Evolutionary conservation across 768 basidiomycete genomes (phyloP), one percentile per base, ranked within the genome.

Genomic region (Termitomyces sp.): DNA sequence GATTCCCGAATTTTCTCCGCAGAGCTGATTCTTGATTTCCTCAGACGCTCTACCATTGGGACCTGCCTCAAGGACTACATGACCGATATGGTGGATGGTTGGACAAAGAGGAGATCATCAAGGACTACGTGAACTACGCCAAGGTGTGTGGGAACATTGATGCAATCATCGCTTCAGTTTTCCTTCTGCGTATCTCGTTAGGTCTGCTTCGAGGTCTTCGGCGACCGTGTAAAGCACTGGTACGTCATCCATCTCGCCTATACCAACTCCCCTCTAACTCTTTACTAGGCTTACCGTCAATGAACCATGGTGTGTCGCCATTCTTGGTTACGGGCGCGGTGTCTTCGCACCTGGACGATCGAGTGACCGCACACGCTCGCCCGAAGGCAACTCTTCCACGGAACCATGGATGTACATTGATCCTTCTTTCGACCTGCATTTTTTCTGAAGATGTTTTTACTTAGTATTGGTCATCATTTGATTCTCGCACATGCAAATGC

Each of bases 201-300:
- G 83, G 74, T 89, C 46, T 89, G 88, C 72, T 92, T 92, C 69
- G 79, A 86, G 63, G 74, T 81, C 14, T 91, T 88, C 66, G 89
- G 89, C 22, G 86, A 88, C 69, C 80, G 87, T 58, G 89, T 91
- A 64, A 85, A 88, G 71, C 75, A 88, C 69, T 90, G 88, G 89
- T 84, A 63, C 42, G 70, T 50, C 49, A 13, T 20, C 42, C 49
- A n/a, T 60, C 49, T 39, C 24, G 34, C 47, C 36, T 12, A 55
- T 34, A 24, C 43, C 69, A 67, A 60, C 5, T 27, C 53, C 59
- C 62, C 60, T 36, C 61, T 67, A 47, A 71, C 56, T 57, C 51
- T 63, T 47, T n/a, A 39, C 56, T 61, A 86, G 85, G 86, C 69
- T 89, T 49, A 90, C 88, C 3, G 76, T 89, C 71, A 90, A 91